Conservation (phyloP, 2,329 filamentous ascomycete species). For the Malbranchea cinnamomea region DNA sequence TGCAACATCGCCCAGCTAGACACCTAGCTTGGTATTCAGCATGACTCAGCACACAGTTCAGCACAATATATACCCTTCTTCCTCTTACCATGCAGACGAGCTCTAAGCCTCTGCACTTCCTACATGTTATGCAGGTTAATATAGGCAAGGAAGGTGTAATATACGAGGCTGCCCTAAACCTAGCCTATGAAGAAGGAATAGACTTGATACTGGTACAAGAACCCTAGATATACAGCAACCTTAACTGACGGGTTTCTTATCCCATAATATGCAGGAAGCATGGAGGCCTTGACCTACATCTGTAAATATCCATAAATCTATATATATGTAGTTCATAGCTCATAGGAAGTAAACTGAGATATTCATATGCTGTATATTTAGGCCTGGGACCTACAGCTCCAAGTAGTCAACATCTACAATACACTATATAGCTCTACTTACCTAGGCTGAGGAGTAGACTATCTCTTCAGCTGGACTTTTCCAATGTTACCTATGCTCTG, state of each 20-base stretch:
- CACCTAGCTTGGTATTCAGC: neutral
- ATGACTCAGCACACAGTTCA: neutral
- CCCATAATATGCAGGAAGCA: too few species aligned
- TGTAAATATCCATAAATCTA: conserved; percentile 1
- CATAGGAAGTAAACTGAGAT: neutral
- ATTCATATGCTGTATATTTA: neutral
- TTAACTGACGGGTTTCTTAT: neutral
- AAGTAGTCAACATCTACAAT: conserved; percentile 2
- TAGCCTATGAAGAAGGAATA: neutral
- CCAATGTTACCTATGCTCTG: neutral
- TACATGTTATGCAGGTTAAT: conserved; percentile 1
- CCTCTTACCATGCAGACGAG: conserved; percentile 1
- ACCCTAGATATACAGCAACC: neutral
- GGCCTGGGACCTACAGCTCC: neutral
- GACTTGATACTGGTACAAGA: conserved; percentile 1
- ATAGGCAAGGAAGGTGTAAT: neutral
- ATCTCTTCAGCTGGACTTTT: neutral
- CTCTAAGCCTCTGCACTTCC: neutral
- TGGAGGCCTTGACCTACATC: conserved; percentile 1
- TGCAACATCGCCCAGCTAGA: neutral
- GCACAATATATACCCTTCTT: neutral
- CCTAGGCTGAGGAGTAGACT: neutral
- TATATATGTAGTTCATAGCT: neutral
- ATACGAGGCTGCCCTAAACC: conserved; percentile 1
- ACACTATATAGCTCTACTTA: neutral